Evolutionary conservation across 176 grass and related monocot genomes (phyloP).

Genomic region (Triticum timopheevii): DNA sequence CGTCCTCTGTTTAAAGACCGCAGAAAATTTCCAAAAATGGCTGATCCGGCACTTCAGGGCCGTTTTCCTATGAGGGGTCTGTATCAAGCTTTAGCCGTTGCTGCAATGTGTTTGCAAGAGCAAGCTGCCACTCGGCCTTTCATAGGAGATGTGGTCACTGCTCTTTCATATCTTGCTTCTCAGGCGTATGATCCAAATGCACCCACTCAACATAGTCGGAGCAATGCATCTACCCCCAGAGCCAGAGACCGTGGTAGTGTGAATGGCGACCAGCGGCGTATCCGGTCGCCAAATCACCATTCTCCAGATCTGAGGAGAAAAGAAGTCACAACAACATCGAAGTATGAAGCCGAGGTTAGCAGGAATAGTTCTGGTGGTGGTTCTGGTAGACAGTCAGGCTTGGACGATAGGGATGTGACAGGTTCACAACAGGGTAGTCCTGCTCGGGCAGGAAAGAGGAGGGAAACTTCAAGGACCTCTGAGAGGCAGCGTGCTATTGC

Average conservation of each 20-base stretch:
- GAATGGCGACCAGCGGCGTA: conserved; percentile 44
- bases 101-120: conserved; percentile 99
- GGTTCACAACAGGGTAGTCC: conserved; percentile 59
- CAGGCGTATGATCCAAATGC: conserved; percentile 81
- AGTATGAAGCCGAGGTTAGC: conserved; percentile 40
- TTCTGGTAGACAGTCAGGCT: conserved; percentile 61
- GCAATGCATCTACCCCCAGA: conserved; percentile 69
- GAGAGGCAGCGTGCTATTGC: conserved; percentile 72
- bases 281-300: conserved; percentile 59
- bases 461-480: conserved; percentile 42
- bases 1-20: conserved; percentile 96
- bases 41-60: conserved; percentile 75
- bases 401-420: conserved; percentile 53
- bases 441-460: conserved; percentile 45
- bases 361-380: conserved; percentile 55
- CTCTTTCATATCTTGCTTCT: conserved; percentile 97
- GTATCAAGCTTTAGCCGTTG: conserved; percentile 95
- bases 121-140: conserved; percentile 93
- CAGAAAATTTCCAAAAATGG: conserved; percentile 93
- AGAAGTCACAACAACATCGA: conserved; percentile 33
- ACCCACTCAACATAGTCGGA: conserved; percentile 40
- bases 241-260: conserved; percentile 23
- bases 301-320: conserved; percentile 68
- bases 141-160: conserved; percentile 96
- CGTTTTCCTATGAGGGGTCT: conserved; percentile 85